Evolutionary conservation across 116 monocot genomes (phyloP), one percentile per base, ranked within the genome.

Genomic region (Cymodocea nodosa): DNA sequence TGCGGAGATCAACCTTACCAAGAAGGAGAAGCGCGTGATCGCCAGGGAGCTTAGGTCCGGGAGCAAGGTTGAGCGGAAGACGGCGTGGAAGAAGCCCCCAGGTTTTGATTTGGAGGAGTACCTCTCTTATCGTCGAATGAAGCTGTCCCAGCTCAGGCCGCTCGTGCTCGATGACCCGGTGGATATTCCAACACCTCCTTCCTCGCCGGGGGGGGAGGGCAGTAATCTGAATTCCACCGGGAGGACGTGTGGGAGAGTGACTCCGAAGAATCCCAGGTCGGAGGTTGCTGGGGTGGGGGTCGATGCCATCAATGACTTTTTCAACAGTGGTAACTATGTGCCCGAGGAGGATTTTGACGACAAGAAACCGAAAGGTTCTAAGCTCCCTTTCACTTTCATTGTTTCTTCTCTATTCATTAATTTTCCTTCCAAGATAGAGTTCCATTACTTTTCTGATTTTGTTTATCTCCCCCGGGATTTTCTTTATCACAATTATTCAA

Each of bases 21-120:
- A 98, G 84, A 92, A 98, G 82, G 92, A 98, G 86, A 84, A 78
- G 81, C 83, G 86, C 34, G 76, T 73, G 75, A 89, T 98, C 22
- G 70, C 82, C 17, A 72, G 82, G 57, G 69, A 82, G 67, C 49
- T 89, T 16, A 76, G 70, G 60, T 98, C 89, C 52, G 98, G 88
- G 52, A 84, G 80, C 71, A 69, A 70, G 71, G 0, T 88, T 56
- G 83, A 83, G 72, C 57, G 79, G 71, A 64, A 20, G 64, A 22
- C 35, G 64, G 14, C 35, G 67, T 44, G 79, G 76, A 77, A 65
- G 81, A 68, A 71, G 60, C 39, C 68, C 8, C 56, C 78, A 9
- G 35, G 79, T 35, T 78, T 78, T 16, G 82, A 74, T 51, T 68
- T 71, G 64, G 89, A 82, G 74, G 86, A 86, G 77, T 98, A 84